Conservation (phyloP, 2,329 filamentous ascomycete species). For the Neurospora sp. region DNA sequence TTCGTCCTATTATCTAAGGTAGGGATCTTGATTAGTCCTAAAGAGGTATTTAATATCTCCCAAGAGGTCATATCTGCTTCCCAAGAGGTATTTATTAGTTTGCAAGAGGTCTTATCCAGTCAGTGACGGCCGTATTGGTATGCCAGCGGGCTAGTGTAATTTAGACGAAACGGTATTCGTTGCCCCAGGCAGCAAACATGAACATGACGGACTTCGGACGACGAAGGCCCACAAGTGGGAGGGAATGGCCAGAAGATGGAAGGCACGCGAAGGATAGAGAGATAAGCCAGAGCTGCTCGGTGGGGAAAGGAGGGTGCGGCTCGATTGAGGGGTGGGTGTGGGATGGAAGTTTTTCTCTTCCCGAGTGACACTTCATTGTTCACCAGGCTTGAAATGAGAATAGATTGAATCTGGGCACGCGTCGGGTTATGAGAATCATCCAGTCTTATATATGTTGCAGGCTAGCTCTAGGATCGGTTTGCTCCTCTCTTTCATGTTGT, state of each 20-base stretch:
- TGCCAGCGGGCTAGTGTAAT: neutral
- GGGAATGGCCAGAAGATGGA: neutral
- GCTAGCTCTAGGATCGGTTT: too few relatives aligned
- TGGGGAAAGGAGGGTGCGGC: neutral
- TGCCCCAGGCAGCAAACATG: neutral
- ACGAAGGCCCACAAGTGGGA: neutral
- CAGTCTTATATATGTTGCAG: too few relatives aligned
- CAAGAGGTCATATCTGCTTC: neutral
- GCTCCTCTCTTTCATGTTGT: too few relatives aligned
- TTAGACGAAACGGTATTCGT: neutral
- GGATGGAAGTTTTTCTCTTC: neutral
- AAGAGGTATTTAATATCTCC: neutral
- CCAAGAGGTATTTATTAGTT: neutral
- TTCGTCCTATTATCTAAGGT: neutral
- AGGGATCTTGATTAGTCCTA: neutral
- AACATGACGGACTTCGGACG: neutral
- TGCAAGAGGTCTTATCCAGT: neutral
- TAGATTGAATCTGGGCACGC: too few relatives aligned
- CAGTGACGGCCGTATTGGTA: neutral
- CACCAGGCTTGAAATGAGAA: too few relatives aligned
- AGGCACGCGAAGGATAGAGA: neutral
- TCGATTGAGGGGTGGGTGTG: neutral
- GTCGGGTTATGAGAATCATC: too few relatives aligned
- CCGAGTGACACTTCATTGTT: neutral
- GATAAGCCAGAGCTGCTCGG: neutral